A percentile compares a stretch with the other conserved stretches of the same genome.
These are phyloP conservation scores for Coemansia guatemalensis DNA, from an alignment of 192 early-diverging fungal genomes.

Conservation along the genomic window DNA sequence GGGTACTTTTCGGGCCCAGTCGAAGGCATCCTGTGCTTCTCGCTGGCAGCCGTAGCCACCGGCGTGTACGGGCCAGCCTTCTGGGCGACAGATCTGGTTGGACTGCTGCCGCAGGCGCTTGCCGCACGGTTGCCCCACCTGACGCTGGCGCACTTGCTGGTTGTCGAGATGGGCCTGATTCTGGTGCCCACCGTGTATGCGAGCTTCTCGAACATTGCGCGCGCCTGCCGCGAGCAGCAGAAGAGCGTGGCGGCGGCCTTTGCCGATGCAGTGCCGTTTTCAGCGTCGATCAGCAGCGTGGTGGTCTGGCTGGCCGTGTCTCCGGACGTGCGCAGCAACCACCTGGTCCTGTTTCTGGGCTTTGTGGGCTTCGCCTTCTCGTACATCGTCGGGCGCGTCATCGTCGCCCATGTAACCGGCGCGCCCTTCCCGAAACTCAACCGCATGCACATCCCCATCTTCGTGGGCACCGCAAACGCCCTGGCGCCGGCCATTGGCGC, in stretches of 20 bases:
- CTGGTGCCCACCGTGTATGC: slow-evolving; percentile 47
- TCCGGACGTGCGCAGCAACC: slow-evolving; percentile 63
- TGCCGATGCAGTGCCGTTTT: slow-evolving; percentile 67
- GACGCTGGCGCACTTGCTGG: slow-evolving; percentile 47
- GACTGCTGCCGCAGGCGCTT: slow-evolving; percentile 27
- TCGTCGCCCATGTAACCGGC: slow-evolving; percentile 84
- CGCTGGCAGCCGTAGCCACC: slow-evolving; percentile 61
- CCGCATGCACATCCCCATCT: slow-evolving; percentile 61
- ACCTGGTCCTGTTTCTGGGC: slow-evolving; percentile 67
- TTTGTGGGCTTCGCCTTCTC: slow-evolving; percentile 75
- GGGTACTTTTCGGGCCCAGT: slow-evolving; percentile 86
- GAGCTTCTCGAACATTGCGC: slow-evolving; percentile 63
- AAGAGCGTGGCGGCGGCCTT: slow-evolving; percentile 57
- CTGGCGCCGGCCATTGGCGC: slow-evolving; percentile 54
- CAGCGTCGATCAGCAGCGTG: slow-evolving; percentile 53
- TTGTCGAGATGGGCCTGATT: slow-evolving; percentile 26
- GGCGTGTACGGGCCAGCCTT: slow-evolving; percentile 60
- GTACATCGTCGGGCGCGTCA: slow-evolving; percentile 80
- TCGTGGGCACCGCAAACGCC: slow-evolving; percentile 63
- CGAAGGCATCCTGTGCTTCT: slow-evolving; percentile 77
- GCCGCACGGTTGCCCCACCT: slow-evolving; percentile 30
- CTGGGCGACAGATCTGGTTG: slow-evolving; percentile 38
- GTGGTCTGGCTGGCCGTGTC: slow-evolving; percentile 65
- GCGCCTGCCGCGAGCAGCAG: slow-evolving; percentile 58
- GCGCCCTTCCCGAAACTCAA: slow-evolving; percentile 78